Percentiles rank a stretch among this genome's conserved stretches.
These are phyloP conservation scores for Alternaria burnsii DNA, from an alignment of 2,329 filamentous ascomycete species.

Conservation along the genomic window DNA sequence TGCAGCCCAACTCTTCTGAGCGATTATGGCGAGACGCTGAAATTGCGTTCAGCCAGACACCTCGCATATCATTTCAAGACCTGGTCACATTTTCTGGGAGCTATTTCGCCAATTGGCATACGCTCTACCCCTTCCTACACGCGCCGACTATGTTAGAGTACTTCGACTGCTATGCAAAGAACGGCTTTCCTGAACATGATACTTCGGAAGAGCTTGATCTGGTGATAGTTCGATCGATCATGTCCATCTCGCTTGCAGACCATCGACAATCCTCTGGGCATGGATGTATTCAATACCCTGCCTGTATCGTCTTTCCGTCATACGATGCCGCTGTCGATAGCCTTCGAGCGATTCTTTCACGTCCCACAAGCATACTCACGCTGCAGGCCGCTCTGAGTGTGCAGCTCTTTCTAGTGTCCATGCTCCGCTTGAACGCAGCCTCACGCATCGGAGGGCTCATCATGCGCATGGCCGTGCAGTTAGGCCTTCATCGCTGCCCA, in stretches of 20 bases:
- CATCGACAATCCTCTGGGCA: conserved; percentile 53
- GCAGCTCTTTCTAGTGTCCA: conserved; percentile 64
- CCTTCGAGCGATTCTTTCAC: conserved; percentile 57
- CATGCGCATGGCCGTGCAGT: conserved; percentile 64
- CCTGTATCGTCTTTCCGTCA: conserved; percentile 57
- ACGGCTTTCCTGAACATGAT: conserved; percentile 41
- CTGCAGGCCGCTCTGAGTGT: conserved; percentile 62
- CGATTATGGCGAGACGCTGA: conserved; percentile 48
- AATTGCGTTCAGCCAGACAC: conserved; percentile 17
- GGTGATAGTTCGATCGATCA: conserved; percentile 59
- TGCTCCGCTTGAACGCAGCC: conserved; percentile 65
- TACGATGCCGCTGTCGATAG: conserved; percentile 62
- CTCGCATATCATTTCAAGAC: conserved; percentile 56
- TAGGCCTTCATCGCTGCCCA: conserved; percentile 68
- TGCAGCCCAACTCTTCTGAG: conserved; percentile 25
- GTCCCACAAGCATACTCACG: conserved; percentile 56
- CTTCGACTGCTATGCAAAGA: conserved; percentile 56
- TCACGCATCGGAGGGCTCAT: conserved; percentile 65
- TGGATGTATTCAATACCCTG: conserved; percentile 49
- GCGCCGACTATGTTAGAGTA: conserved; percentile 60
- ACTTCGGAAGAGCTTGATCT: conserved; percentile 43
- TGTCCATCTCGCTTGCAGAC: conserved; percentile 65
- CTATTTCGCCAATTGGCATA: conserved; percentile 68
- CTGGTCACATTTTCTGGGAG: conserved; percentile 60
- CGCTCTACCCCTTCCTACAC: conserved; percentile 65